phyloP scores from a whole-genome alignment of 2,329 filamentous ascomycete species.

The Botrytis squamosa region DNA sequence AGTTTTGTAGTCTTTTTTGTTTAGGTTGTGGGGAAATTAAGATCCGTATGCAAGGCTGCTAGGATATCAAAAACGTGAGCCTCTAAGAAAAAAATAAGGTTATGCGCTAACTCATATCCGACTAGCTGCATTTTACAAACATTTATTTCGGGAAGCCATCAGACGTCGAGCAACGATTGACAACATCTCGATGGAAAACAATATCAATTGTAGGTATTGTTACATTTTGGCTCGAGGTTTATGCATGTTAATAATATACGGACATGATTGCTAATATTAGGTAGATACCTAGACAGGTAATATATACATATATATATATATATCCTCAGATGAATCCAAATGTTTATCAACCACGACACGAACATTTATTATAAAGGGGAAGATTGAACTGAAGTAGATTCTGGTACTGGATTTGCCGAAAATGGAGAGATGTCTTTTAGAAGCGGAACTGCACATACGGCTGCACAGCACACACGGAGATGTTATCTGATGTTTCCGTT shows the following conservation, averaged over 20 bases:
- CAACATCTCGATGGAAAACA: background rate
- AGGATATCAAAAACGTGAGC: slow-evolving; percentile 7
- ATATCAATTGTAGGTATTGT: background rate
- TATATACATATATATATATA: background rate
- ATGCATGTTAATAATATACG: background rate
- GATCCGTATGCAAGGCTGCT: slow-evolving; percentile 20
- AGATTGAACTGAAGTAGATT: background rate
- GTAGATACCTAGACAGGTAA: background rate
- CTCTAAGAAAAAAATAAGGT: slow-evolving; percentile 20
- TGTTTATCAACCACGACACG: background rate
- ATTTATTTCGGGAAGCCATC: slow-evolving; percentile 19
- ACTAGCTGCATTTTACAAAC: slow-evolving; percentile 19
- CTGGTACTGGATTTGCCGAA: background rate
- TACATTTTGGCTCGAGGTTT: background rate
- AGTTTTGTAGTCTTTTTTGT: background rate
- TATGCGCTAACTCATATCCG: slow-evolving; percentile 2
- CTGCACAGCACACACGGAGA: background rate
- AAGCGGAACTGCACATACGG: background rate
- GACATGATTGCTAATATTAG: background rate
- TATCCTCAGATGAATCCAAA: background rate
- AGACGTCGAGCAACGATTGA: slow-evolving; percentile 17
- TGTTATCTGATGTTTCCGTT: slow-evolving; percentile 3
- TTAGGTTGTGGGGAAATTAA: slow-evolving; percentile 21
- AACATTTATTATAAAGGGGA: background rate
- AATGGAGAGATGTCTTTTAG: slow-evolving; percentile 3